Percentiles rank a stretch among this genome's conserved stretches.
phyloP scores from a whole-genome alignment of 345 rosid species.

The Camelina neglecta region DNA sequence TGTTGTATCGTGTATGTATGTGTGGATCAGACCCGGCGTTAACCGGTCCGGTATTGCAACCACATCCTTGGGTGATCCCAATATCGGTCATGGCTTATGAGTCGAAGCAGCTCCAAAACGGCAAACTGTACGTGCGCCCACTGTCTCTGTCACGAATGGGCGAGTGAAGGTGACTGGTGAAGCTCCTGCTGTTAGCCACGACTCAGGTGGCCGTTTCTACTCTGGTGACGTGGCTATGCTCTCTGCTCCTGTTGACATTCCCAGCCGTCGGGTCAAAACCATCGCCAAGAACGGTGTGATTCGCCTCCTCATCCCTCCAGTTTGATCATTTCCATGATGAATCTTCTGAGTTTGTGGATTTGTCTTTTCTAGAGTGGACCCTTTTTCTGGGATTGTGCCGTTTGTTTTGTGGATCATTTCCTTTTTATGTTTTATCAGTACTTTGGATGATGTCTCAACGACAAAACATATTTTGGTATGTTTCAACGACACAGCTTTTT shows the following conservation, averaged over 20 bases:
- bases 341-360: not conserved
- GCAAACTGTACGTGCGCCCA: not conserved
- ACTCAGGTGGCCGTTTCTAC: slow-evolving; percentile 21
- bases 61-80: too few relatives aligned
- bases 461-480: not conserved
- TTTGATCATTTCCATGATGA: not conserved
- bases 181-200: slow-evolving; percentile 28
- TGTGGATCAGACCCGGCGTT: too few relatives aligned
- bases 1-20: too few relatives aligned
- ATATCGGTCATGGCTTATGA: too few relatives aligned
- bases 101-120: too few relatives aligned
- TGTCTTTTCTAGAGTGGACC: not conserved
- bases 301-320: slow-evolving; percentile 29
- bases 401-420: not conserved
- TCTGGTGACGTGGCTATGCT: slow-evolving; percentile 32
- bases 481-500: not conserved
- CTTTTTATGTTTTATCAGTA: not conserved
- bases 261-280: slow-evolving; percentile 20
- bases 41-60: too few relatives aligned
- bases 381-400: not conserved
- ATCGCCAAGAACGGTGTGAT: slow-evolving; percentile 29
- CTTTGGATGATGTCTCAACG: not conserved
- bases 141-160: slow-evolving; percentile 8
- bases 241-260: not conserved
- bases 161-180: slow-evolving; percentile 22